These are phyloP conservation scores for Candida taoyuanica DNA, from an alignment of 805 yeast species.

Conservation along the genomic window DNA sequence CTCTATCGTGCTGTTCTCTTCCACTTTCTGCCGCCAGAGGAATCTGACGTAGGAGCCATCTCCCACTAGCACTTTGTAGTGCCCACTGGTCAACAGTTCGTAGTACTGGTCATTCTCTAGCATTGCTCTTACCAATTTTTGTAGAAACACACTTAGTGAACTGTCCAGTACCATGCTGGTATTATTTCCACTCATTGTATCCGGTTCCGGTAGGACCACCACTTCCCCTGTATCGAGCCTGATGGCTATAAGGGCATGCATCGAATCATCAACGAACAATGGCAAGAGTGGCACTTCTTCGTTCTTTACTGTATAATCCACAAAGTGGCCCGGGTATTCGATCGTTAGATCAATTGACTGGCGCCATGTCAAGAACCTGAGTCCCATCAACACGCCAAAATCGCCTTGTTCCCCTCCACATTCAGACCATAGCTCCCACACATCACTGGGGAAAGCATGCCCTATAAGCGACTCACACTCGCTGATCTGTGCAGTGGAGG, in stretches of 20 bases:
- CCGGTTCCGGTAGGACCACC: conserved; percentile 6
- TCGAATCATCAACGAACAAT: conserved; percentile 6
- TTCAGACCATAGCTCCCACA: conserved; percentile 12
- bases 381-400: conserved; percentile 8
- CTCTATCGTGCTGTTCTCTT: background rate
- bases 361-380: conserved; percentile 5
- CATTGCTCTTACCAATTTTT: conserved; percentile 1
- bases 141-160: background rate
- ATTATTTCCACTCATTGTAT: background rate
- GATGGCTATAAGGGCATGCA: conserved; percentile 3
- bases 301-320: conserved; percentile 1
- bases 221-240: conserved; percentile 3
- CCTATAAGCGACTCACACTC: conserved; percentile 9
- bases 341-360: conserved; percentile 6
- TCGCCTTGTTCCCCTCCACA: conserved; percentile 10
- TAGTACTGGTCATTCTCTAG: conserved; percentile 2
- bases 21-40: conserved; percentile 1
- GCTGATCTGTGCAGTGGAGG: conserved; percentile 1
- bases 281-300: conserved; percentile 2
- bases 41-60: conserved; percentile 8
- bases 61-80: conserved; percentile 5
- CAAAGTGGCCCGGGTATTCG: conserved; percentile 3
- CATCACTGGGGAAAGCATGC: conserved; percentile 6
- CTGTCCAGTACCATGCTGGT: background rate
- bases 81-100: background rate